These are phyloP conservation scores for Penicillium egyptiacum DNA, from an alignment of 495 filamentous ascomycete species.

Conservation along the genomic window DNA sequence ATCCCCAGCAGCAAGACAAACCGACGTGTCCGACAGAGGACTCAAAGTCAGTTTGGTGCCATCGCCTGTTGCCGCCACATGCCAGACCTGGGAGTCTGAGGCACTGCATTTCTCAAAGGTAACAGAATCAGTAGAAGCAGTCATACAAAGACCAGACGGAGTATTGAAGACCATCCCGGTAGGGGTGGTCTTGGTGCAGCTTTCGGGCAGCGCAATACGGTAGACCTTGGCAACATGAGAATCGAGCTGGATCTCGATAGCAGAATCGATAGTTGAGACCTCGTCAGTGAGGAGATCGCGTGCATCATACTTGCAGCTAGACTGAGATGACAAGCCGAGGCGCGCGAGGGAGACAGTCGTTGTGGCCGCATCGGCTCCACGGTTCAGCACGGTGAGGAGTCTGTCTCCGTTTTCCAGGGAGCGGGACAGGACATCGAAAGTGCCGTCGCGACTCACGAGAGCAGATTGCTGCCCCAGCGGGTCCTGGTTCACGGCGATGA, in stretches of 20 bases:
- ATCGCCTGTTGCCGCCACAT: constrained; percentile 12
- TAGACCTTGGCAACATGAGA: constrained; percentile 33
- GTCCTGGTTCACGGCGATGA: constrained; percentile 45
- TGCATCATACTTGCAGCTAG: constrained; percentile 21
- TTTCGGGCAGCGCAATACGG: constrained; percentile 21
- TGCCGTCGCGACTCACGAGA: constrained; percentile 36
- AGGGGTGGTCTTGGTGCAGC: constrained; percentile 20
- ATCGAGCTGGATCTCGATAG: constrained; percentile 23
- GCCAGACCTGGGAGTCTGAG: constrained; percentile 32
- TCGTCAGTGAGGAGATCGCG: constrained; percentile 27
- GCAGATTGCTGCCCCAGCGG: constrained; percentile 41
- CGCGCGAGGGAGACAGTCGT: constrained; percentile 20
- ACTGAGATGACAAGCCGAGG: constrained; percentile 23
- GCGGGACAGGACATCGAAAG: constrained; percentile 35
- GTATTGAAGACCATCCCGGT: constrained; percentile 40
- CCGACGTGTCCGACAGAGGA: constrained; percentile 24
- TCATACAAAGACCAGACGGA: constrained; percentile 32
- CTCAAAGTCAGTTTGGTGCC: constrained; percentile 23
- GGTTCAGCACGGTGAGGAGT: constrained; percentile 36
- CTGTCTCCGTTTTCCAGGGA: constrained; percentile 33
- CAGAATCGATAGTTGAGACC: constrained; percentile 6
- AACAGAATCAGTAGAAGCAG: constrained; percentile 17
- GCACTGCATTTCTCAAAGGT: constrained; percentile 29
- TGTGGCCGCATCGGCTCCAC: constrained; percentile 20
- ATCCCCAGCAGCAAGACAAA: constrained; percentile 21